Percentiles rank a stretch among this genome's conserved stretches.
Evolutionary conservation across 2,329 filamentous ascomycete genomes (phyloP).

Genomic region (Emericellopsis cladophorae): DNA sequence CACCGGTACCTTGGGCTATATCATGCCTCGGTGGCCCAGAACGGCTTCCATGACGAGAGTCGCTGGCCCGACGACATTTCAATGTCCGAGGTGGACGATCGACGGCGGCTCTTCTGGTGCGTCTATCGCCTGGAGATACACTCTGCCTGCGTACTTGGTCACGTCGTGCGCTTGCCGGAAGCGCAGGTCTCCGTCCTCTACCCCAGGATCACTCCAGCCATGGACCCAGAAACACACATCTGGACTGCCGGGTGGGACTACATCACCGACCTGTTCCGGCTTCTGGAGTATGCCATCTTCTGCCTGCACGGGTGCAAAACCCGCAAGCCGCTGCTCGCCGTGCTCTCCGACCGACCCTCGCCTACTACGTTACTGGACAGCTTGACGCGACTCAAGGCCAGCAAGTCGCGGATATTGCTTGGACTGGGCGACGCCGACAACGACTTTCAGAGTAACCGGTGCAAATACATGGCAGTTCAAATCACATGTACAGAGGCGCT

Average conservation of each 20-base stretch:
- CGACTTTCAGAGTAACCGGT: slow-evolving; percentile 1
- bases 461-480: slow-evolving; percentile 1
- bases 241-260: slow-evolving; percentile 2
- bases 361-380: slow-evolving; percentile 1
- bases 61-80: slow-evolving; percentile 6
- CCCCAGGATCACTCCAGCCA: slow-evolving; percentile 3
- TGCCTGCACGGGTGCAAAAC: not conserved
- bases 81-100: slow-evolving; percentile 5
- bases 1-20: slow-evolving; percentile 8
- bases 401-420: not conserved
- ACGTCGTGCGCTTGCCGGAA: slow-evolving; percentile 8
- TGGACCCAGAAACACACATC: slow-evolving; percentile 1
- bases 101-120: slow-evolving; percentile 9
- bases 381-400: not conserved
- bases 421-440: not conserved
- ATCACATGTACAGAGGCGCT: slow-evolving; percentile 2
- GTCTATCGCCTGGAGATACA: slow-evolving; percentile 11
- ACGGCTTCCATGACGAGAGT: slow-evolving; percentile 7
- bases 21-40: slow-evolving; percentile 7
- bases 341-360: not conserved
- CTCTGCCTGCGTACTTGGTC: slow-evolving; percentile 8
- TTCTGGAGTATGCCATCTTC: slow-evolving; percentile 1
- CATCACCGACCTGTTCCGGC: slow-evolving; percentile 1
- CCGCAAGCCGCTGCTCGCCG: not conserved
- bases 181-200: slow-evolving; percentile 7